A percentile compares a stretch with the other conserved stretches of the same genome.
These are phyloP conservation scores for Populus tomentosa DNA, from an alignment of 441 rosid species.

Conservation along the genomic window DNA sequence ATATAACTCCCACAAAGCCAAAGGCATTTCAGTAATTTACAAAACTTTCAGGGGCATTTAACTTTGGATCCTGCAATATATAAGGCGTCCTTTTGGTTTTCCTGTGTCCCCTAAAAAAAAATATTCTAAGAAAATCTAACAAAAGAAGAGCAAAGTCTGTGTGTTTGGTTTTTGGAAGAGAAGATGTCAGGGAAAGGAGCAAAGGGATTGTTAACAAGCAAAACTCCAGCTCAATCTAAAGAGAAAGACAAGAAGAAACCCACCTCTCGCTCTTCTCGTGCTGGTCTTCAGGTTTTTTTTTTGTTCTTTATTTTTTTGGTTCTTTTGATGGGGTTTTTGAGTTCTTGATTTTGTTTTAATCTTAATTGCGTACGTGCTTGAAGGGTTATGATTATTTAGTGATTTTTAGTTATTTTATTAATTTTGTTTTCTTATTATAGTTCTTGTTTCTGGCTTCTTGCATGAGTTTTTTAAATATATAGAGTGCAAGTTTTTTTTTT, in stretches of 20 bases:
- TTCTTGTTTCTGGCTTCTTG: not conserved
- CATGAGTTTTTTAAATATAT: no score
- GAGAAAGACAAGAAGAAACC: constrained; percentile 30
- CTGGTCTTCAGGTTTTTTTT: constrained; percentile 50
- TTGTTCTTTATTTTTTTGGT: no score
- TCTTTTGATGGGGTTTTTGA: not conserved
- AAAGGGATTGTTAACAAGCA: constrained; percentile 62
- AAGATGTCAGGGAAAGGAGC: constrained; percentile 60
- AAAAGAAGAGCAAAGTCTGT: not conserved
- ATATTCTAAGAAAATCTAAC: not conserved
- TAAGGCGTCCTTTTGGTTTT: no score
- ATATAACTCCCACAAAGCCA: not conserved
- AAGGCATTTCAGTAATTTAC: not conserved
- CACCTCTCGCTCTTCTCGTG: constrained; percentile 59
- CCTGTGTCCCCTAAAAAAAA: not conserved
- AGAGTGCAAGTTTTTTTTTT: not conserved
- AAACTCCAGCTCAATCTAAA: constrained; percentile 36
- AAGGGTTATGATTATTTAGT: not conserved
- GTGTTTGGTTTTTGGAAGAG: not conserved
- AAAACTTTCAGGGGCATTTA: not conserved
- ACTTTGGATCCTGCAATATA: not conserved
- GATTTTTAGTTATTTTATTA: no score
- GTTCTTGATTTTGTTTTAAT: not conserved
- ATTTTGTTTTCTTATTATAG: not conserved
- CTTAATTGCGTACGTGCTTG: not conserved